These are phyloP conservation scores for Hordeum pubiflorum DNA, from an alignment of 202 grass and related monocot species.

Conservation along the genomic window DNA sequence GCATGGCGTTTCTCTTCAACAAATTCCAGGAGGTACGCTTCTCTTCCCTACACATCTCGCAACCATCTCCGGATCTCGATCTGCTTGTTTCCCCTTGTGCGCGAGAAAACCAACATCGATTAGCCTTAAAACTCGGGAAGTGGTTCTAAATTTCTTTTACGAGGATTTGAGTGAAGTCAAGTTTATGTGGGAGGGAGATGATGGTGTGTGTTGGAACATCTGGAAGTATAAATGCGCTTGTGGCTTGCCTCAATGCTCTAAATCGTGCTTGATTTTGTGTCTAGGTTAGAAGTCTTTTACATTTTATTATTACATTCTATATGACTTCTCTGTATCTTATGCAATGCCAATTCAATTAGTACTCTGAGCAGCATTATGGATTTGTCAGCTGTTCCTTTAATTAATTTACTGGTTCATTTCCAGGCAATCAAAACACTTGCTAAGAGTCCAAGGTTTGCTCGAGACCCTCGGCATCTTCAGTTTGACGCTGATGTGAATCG, in stretches of 20 bases:
- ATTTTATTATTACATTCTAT: neutral
- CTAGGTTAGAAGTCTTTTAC: neutral
- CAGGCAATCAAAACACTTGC: slow-evolving; percentile 61
- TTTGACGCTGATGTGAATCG: slow-evolving; percentile 74
- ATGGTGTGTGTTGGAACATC: neutral
- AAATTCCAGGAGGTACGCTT: slow-evolving; percentile 60
- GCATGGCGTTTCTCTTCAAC: slow-evolving; percentile 79
- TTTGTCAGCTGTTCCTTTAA: neutral
- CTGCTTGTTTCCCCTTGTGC: neutral
- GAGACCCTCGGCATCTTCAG: slow-evolving; percentile 84
- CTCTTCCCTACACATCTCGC: neutral
- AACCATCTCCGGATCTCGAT: slow-evolving; percentile 24
- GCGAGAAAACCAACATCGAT: neutral
- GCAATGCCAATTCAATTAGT: neutral
- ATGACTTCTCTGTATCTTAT: neutral
- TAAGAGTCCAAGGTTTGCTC: slow-evolving; percentile 57
- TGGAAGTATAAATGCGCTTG: neutral
- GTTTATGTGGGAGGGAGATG: neutral
- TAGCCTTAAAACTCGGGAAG: neutral
- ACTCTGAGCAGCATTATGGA: neutral
- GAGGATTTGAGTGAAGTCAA: neutral
- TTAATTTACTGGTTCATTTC: neutral
- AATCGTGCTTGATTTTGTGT: neutral
- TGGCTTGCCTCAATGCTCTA: neutral
- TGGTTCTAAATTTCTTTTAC: neutral